These are phyloP conservation scores for Brassica incana DNA, from an alignment of 345 rosid genomes.

Conservation along the genomic window DNA sequence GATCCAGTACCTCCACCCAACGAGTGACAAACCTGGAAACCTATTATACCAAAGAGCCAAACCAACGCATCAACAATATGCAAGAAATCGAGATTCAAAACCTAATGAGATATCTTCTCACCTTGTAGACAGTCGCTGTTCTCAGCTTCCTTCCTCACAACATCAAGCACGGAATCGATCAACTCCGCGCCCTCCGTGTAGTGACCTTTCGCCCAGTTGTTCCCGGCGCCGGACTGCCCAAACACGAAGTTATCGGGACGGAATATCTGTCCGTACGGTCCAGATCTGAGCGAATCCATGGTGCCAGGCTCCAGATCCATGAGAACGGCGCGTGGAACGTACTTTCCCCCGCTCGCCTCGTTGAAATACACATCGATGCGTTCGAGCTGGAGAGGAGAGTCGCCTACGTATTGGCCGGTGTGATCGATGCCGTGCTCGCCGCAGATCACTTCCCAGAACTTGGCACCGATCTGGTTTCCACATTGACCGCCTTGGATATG, in stretches of 20 bases:
- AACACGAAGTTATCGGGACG: constrained; percentile 46
- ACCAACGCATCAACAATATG: neutral
- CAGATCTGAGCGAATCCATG: constrained; percentile 47
- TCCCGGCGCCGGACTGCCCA: constrained; percentile 44
- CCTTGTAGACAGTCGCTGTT: constrained; percentile 46
- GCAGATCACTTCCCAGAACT: constrained; percentile 47
- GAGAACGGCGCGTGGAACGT: constrained; percentile 45
- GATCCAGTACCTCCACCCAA: constrained; percentile 49
- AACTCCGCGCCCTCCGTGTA: constrained; percentile 44
- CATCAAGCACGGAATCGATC: constrained; percentile 43
- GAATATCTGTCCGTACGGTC: constrained; percentile 44
- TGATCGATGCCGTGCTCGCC: constrained; percentile 46
- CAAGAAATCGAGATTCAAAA: neutral
- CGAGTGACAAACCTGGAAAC: constrained; percentile 47
- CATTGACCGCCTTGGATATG: constrained; percentile 48
- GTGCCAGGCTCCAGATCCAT: constrained; percentile 50
- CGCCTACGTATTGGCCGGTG: constrained; percentile 44
- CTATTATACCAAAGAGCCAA: neutral
- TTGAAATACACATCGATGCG: constrained; percentile 46
- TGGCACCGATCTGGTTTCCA: constrained; percentile 51
- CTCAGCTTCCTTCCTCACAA: constrained; percentile 46
- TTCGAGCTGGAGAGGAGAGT: constrained; percentile 41
- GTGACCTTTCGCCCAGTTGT: constrained; percentile 48
- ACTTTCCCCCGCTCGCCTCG: constrained; percentile 44
- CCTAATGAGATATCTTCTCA: constrained; percentile 12